Evolutionary conservation across 768 basidiomycete species (phyloP), one percentile per base, ranked within the genome.

Genomic region (Lactarius deliciosus): DNA sequence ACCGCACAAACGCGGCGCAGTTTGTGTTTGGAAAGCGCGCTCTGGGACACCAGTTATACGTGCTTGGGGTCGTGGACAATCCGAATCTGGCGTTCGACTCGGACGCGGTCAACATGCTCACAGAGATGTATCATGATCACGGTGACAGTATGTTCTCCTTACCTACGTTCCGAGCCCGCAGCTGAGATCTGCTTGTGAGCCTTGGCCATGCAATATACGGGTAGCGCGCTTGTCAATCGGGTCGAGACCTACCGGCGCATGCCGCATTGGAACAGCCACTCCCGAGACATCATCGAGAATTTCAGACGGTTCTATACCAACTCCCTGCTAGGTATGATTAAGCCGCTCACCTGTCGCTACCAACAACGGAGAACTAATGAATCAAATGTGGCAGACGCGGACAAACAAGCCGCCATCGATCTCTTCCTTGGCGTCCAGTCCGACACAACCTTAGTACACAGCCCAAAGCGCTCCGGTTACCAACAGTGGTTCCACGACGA

Each of bases 81-180:
- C 95, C 96, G 0, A 87, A 94, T 72, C 80, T 99, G 43, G 85
- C 88, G 0, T 96, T 96, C 73, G 94, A 96, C 72, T 94, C 91
- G 11, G 96, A 96, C 75, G 95, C 94, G 1, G 91, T 96, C 47
- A 94, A 96, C 75, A 95, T 98, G 86, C 74, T 99, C 71, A 98
- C 95, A 4, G 94, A 97, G 78, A 98, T 99, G 95, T 98, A 96
- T 76, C 94, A 96, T 74, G 94, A 97, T 75, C 95, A 97, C 71
- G 94, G 94, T 1, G 94, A 97, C 74, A 96, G 94, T 94, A 73
- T 73, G 91, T 50, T 63, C 16, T 22, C 40, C 36, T 34, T 34
- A 5, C 22, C 45, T 69, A 34, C 11, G 16, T 63, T 63, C 25
- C 18, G 36, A 56, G 13, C 43, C 36, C n/a, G 34, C 30, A 40